Evolutionary conservation across 2,329 filamentous ascomycete genomes (phyloP).

Genomic region (Ceratocystis smalleyi): DNA sequence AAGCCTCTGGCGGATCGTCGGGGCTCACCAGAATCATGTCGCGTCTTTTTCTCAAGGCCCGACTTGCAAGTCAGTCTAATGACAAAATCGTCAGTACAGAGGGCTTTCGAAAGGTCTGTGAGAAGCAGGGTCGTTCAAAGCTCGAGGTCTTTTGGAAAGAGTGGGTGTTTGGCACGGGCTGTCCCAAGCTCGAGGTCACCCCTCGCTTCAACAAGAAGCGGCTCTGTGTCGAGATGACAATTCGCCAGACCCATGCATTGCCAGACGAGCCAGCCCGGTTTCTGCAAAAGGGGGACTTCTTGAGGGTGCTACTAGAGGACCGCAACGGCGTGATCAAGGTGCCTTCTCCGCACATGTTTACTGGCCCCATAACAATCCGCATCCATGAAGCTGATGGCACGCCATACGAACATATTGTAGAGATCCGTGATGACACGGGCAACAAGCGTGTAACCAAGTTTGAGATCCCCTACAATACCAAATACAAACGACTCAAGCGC

Average conservation of each 20-base stretch:
- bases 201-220: constrained; percentile 97
- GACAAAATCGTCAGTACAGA: constrained; percentile 61
- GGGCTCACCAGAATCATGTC: constrained; percentile 76
- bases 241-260: constrained; percentile 52
- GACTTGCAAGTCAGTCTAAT: constrained; percentile 43
- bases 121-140: constrained; percentile 74
- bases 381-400: constrained; percentile 98
- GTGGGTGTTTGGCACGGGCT: constrained; percentile 80
- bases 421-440: constrained; percentile 74
- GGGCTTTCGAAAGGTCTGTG: constrained; percentile 67
- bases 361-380: constrained; percentile 90
- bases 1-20: constrained; percentile 62
- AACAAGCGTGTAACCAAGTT: constrained; percentile 52
- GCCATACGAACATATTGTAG: constrained; percentile 93
- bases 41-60: constrained; percentile 71
- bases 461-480: constrained; percentile 96
- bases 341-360: constrained; percentile 64
- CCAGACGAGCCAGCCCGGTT: constrained; percentile 28
- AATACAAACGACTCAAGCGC: constrained; percentile 92
- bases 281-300: constrained; percentile 56
- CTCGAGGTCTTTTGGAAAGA: constrained; percentile 86
- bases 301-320: constrained; percentile 71
- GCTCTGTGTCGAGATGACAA: constrained; percentile 79
- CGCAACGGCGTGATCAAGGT: constrained; percentile 52
- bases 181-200: constrained; percentile 70